Evolutionary conservation across 2,329 filamentous ascomycete genomes (phyloP), one percentile per base, ranked within the genome.

Genomic region (Xylaria sp.): DNA sequence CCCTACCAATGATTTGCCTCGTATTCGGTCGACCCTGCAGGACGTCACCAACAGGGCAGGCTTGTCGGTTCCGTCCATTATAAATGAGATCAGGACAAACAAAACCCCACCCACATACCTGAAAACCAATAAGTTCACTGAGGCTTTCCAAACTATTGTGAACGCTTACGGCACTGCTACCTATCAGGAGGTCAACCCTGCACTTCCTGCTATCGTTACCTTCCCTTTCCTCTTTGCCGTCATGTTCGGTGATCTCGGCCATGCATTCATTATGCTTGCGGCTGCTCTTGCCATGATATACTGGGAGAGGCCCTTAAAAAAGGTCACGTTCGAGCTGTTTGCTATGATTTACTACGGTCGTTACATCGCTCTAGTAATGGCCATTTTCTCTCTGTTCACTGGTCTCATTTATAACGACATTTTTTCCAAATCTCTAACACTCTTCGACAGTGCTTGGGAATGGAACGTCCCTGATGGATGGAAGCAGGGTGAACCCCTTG

Each of bases 211-310:
- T 53, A 93, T 98, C 68, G 89, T 99, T 66, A 99, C 95, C 5
- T 99, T 99, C 79, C 95, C 96, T n/a, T 99, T 99, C 83, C 83
- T 99, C 65, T 99, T 99, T 75, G 95, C 95, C 51, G 95, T 99
- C 86, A 99, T 99, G 95, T 99, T 99, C 75, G 96, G 95, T 82
- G 95, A 99, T 78, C 89, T 97, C 61, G 96, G 95, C 53, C 95
- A 99, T 74, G 95, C 94, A 68, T 77, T 89, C 67, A 90, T 99
- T 76, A 96, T 99, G 90, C 84, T 94, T 43, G 75, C 87, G 58
- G 91, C 92, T 59, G 91, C 95, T 13, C 73, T 88, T 58, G 92
- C 93, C 59, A 97, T 99, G 93, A 98, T 99, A 70, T 92, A 97
- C 80, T 98, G 89, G 84, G 95, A 99, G 79, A 93, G 92, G 80